Conservation (phyloP, 768 basidiomycete genomes). For the Panaeolus papilionaceus region DNA sequence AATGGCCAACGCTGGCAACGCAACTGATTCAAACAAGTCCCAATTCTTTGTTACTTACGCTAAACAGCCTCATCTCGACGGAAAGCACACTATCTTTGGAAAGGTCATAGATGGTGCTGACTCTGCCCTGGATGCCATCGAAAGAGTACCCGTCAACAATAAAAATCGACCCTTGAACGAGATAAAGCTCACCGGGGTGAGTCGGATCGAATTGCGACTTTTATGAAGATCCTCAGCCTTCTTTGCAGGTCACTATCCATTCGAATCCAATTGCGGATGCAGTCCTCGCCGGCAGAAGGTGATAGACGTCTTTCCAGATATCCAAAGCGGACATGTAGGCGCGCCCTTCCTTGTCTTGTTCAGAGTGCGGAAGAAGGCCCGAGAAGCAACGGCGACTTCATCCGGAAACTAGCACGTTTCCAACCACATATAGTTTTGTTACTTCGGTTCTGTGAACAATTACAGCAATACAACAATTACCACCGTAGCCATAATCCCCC, state of each 20-base stretch:
- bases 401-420: conserved; percentile 13
- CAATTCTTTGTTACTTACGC: conserved; percentile 91
- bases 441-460: conserved; percentile 19
- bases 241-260: conserved; percentile 79
- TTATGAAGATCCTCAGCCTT: conserved; percentile 17
- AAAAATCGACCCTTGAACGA: conserved; percentile 90
- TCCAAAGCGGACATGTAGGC: conserved; percentile 3
- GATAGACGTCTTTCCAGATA: neutral
- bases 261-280: conserved; percentile 95
- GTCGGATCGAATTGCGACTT: conserved; percentile 32
- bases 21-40: conserved; percentile 92
- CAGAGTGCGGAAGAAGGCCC: conserved; percentile 18
- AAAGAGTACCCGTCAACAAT: conserved; percentile 86
- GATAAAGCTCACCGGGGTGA: conserved; percentile 81
- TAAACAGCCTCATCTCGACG: conserved; percentile 94
- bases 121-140: conserved; percentile 92
- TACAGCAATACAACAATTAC: conserved; percentile 7
- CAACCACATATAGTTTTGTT: conserved; percentile 9
- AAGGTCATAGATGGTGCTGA: conserved; percentile 99
- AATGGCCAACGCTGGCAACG: conserved; percentile 97
- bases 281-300: conserved; percentile 45
- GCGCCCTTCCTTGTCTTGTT: neutral
- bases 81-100: conserved; percentile 94
- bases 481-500: conserved; percentile 9
- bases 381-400: conserved; percentile 16